Base-by-base conservation (phyloP, 2,329 filamentous ascomycete genomes). In the Aspergillus ochraceus region DNA sequence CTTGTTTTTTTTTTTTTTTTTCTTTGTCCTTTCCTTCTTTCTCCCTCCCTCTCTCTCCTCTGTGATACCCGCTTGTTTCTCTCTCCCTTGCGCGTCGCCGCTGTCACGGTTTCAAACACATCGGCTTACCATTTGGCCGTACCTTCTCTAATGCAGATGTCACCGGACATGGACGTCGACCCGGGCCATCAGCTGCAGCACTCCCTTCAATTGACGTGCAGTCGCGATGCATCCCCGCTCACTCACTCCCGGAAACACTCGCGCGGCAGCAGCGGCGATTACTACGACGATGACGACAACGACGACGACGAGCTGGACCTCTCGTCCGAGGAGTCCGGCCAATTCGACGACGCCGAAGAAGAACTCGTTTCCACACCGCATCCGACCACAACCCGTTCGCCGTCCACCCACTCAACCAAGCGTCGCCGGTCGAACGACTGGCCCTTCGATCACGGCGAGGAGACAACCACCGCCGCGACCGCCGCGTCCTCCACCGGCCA, bases 391-490 rank as follows among this genome's bases (percentile, higher is more conserved):
- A 47, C 63, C 52, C 57, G 55, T 5, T 69, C 67, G 2, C 62
- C 66, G 1, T 66, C 68, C 4, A 61, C 60, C 12, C 75, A 77
- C 57, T 75, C 73, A 0, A 70, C 71, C 11, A 82, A 82, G 64
- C 73, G 79, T 50, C 74, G 76, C 17, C 74, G 79, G 20, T 75
- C 74, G 4, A 77, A 76, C 49, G 77, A 80, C 57, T 82, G 80
- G 80, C 79, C 79, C 14, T 64, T 80, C 2, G 52, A 58, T 2
- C 51, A 47, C 3, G 24, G 17, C 32, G 46, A 64, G 36, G 55
- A 66, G 46, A 5, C 55, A 53, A 19, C 20, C 55, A 8, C 64
- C 60, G 10, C 49, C 26, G 2, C 55, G 10, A 6, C 22, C 4
- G 54, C 39, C 11, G 39, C 39, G 6, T 49, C 19, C 3, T 55